A percentile compares a stretch with the other conserved stretches of the same genome.
Conservation (phyloP, 2,329 filamentous ascomycete genomes). For the Microcyclospora tardicrescens region DNA sequence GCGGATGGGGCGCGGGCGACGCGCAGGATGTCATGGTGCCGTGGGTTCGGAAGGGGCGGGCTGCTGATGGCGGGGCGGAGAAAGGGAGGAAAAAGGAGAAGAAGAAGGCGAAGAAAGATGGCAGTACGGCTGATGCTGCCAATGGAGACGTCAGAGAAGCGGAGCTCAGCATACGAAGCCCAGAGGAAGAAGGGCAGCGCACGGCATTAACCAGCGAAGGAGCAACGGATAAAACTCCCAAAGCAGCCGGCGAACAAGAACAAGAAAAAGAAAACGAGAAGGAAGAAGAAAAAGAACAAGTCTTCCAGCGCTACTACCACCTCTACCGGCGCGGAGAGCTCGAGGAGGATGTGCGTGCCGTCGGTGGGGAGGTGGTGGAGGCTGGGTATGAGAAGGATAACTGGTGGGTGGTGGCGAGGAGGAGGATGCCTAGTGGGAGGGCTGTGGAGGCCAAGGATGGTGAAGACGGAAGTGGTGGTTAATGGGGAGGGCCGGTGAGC, state of each 20-base stretch:
- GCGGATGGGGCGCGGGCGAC: slow-evolving; percentile 75
- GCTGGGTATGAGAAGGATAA: slow-evolving; percentile 94
- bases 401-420: slow-evolving; percentile 70
- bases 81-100: slow-evolving; percentile 8
- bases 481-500: too few species aligned
- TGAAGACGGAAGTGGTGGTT: too few species aligned
- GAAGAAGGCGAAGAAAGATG: slow-evolving; percentile 14
- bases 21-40: slow-evolving; percentile 91
- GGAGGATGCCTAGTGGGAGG: background rate
- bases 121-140: slow-evolving; percentile 19
- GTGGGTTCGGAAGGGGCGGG: slow-evolving; percentile 56
- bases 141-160: too few species aligned
- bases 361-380: slow-evolving; percentile 62
- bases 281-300: slow-evolving; percentile 29
- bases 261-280: slow-evolving; percentile 7
- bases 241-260: slow-evolving; percentile 15
- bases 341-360: slow-evolving; percentile 61
- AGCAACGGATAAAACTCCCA: too few species aligned
- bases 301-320: slow-evolving; percentile 88
- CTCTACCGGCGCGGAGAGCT: slow-evolving; percentile 78
- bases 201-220: background rate
- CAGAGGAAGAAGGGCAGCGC: background rate
- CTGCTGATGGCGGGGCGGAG: slow-evolving; percentile 3
- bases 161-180: slow-evolving; percentile 1
- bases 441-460: too few species aligned